A percentile compares a stretch with the other conserved stretches of the same genome.
Evolutionary conservation across 208 protist genomes (phyloP).

Genomic region (Vickermania ingenoplastis): DNA sequence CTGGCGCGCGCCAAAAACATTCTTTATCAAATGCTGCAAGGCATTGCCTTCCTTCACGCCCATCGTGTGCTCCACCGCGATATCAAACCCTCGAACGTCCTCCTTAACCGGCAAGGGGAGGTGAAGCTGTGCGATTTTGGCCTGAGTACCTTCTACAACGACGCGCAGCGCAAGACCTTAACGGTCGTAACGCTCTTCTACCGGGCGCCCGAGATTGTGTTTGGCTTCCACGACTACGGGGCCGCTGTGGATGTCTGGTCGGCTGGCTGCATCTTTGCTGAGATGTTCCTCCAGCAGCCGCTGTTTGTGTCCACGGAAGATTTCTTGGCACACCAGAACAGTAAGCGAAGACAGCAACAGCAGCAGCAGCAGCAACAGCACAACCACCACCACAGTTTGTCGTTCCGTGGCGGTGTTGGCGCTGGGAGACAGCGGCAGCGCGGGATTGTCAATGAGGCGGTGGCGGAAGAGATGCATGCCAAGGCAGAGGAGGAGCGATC

Average conservation of each 20-base stretch:
- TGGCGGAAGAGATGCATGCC: not conserved
- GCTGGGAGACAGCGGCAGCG: not conserved
- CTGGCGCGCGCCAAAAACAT: constrained; percentile 76
- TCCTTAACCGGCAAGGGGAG: constrained; percentile 45
- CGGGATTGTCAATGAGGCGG: not conserved
- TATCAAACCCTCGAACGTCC: constrained; percentile 84
- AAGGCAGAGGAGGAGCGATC: constrained; percentile 49
- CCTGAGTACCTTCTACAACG: constrained; percentile 72
- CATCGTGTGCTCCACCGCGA: constrained; percentile 82
- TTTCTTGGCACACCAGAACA: not conserved
- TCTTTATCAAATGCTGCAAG: constrained; percentile 58
- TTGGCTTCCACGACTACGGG: constrained; percentile 79
- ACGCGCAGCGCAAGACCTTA: constrained; percentile 67
- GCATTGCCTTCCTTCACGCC: constrained; percentile 67
- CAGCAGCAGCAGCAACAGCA: not conserved
- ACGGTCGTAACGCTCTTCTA: constrained; percentile 95
- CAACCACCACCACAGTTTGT: not conserved
- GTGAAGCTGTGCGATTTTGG: constrained; percentile 90
- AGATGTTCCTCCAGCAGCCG: constrained; percentile 96
- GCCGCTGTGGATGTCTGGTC: constrained; percentile 95
- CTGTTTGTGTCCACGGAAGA: constrained; percentile 85
- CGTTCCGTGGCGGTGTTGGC: too few species aligned
- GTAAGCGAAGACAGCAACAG: too few species aligned
- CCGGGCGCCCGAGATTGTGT: constrained; percentile 90
- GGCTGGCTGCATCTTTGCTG: constrained; percentile 95